These are phyloP conservation scores for Kitagawia praeruptora DNA, from an alignment of 129 eudicot genomes.

Conservation along the genomic window DNA sequence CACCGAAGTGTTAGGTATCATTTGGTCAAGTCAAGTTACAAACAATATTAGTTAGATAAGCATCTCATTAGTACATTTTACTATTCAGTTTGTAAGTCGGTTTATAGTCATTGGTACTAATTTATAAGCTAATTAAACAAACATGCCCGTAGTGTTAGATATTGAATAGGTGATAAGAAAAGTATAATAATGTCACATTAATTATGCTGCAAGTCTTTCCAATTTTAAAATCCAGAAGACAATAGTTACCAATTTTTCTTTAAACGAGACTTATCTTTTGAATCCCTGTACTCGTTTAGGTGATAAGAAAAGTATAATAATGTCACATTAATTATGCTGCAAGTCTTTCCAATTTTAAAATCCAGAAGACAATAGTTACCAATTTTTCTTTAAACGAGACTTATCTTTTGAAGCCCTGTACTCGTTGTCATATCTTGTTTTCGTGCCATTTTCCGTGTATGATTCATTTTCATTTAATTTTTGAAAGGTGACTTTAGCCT, in stretches of 20 bases:
- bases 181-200: neutral
- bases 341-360: neutral
- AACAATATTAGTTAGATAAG: neutral
- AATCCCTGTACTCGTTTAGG: too few relatives aligned
- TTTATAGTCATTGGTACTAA: neutral
- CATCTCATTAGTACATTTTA: neutral
- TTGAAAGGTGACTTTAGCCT: too few relatives aligned
- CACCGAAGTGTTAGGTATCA: neutral
- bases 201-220: neutral
- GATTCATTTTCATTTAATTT: too few relatives aligned
- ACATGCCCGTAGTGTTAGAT: neutral
- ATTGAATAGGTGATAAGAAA: neutral
- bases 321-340: neutral
- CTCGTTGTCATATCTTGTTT: too few relatives aligned
- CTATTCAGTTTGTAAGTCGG: neutral
- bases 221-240: neutral
- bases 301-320: neutral
- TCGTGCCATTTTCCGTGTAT: too few relatives aligned
- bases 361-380: neutral
- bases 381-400: neutral
- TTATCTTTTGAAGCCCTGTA: too few relatives aligned
- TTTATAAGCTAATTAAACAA: neutral
- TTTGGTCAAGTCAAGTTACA: neutral
- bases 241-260: neutral
- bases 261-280: neutral